A percentile compares a stretch with the other conserved stretches of the same genome.
phyloP scores from a whole-genome alignment of 495 filamentous ascomycete species.

The Penicillium argentinense region DNA sequence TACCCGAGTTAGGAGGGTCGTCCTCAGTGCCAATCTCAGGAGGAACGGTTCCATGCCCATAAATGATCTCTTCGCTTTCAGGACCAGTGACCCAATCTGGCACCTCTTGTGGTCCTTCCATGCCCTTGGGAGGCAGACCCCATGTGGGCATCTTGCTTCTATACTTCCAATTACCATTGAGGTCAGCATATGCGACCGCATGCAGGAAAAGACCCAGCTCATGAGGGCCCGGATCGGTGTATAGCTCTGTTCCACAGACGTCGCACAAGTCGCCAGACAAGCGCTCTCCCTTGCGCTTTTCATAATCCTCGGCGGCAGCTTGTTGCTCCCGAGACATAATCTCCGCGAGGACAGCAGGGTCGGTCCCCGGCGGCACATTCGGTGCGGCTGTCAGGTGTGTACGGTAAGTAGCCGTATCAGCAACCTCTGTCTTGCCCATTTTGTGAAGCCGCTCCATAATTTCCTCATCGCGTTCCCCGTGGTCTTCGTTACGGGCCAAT shows the following conservation, averaged over 20 bases:
- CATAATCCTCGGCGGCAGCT: conserved; percentile 83
- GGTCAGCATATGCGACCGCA: conserved; percentile 82
- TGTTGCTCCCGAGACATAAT: conserved; percentile 62
- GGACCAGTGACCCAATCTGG: conserved; percentile 39
- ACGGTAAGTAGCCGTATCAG: conserved; percentile 82
- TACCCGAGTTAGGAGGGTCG: conserved; percentile 1
- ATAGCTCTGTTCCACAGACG: conserved; percentile 82
- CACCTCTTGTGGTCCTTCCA: conserved; percentile 58
- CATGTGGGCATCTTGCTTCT: conserved; percentile 79
- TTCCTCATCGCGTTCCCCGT: conserved; percentile 75
- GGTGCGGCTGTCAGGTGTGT: conserved; percentile 46
- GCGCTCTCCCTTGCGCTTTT: conserved; percentile 77
- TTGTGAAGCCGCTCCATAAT: conserved; percentile 77
- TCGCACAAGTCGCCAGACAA: conserved; percentile 82
- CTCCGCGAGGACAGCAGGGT: conserved; percentile 37
- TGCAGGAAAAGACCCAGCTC: conserved; percentile 94
- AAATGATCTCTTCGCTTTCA: conserved; percentile 36
- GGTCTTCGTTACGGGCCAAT: conserved; percentile 68
- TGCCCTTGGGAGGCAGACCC: conserved; percentile 72
- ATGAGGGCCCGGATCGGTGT: conserved; percentile 85
- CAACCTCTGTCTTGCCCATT: conserved; percentile 94
- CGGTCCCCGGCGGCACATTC: conserved; percentile 39
- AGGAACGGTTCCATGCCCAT: conserved; percentile 39
- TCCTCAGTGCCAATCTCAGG: conserved; percentile 23
- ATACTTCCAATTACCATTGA: conserved; percentile 80